These are phyloP conservation scores for Fusarium pseudoanthophilum DNA, from an alignment of 2,329 filamentous ascomycete genomes.

Conservation along the genomic window DNA sequence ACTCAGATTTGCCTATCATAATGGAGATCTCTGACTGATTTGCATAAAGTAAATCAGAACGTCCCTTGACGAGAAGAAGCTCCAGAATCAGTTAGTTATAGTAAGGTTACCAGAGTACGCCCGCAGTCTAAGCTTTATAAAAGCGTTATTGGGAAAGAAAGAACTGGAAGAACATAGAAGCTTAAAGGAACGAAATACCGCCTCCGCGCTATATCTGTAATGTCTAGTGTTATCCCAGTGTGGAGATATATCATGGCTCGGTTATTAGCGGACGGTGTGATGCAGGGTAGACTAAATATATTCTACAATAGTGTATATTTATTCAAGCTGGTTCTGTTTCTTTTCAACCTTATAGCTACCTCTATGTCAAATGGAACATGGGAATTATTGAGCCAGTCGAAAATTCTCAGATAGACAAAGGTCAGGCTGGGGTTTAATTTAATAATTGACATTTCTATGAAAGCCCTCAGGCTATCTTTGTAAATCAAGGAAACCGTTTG, in stretches of 20 bases:
- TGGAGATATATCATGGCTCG: not conserved
- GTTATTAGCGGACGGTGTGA: not conserved
- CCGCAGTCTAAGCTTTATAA: no score
- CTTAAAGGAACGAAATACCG: no score
- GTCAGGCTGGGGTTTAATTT: rapidly evolving
- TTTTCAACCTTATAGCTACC: no score
- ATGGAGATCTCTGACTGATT: not conserved
- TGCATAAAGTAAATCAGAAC: not conserved
- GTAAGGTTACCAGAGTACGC: not conserved
- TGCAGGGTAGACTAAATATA: not conserved
- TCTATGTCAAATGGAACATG: no score
- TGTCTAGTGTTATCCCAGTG: no score
- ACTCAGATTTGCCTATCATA: not conserved
- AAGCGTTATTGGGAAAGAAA: no score
- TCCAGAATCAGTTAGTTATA: not conserved
- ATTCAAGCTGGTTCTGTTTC: no score
- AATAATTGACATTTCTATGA: rapidly evolving
- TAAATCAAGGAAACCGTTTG: rapidly evolving
- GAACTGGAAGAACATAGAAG: no score
- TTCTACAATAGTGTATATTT: no score
- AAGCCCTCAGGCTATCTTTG: rapidly evolving
- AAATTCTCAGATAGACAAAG: not conserved
- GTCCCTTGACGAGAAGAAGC: not conserved
- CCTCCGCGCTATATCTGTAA: no score
- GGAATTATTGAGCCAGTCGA: not conserved